Base-by-base conservation (phyloP, 768 basidiomycete species). In the Auricularia sp. region DNA sequence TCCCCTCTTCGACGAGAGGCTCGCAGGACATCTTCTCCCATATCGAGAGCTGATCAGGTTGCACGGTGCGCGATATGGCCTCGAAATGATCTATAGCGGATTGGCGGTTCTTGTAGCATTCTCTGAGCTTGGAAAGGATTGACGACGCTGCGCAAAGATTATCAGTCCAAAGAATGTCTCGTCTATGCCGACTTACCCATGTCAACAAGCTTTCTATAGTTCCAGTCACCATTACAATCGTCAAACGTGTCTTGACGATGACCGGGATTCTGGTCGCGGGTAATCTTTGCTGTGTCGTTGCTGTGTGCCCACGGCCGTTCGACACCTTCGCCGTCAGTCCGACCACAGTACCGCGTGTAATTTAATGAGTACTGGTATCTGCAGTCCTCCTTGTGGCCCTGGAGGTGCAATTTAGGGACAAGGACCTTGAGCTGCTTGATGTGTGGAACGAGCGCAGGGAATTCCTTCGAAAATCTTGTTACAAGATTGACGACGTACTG, bases 281-380 rank as follows among this genome's bases (percentile, higher is more conserved):
- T 75, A 66, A 75, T 77, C 0, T 70, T 63, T 0, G 73, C 74
- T 0, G 72, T 66, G 0, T 70, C 64, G 64, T 79, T 78, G 8
- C 73, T 68, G 6, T 67, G 67, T 0, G 77, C 64, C 80, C 80
- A 82, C 0, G 64, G 68, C 0, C 67, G 67, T 51, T 82, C 80
- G 0, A 77, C 69, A 0, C 70, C 76, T 58, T 81, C 76, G 0
- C 78, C 74, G 67, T 77, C 75, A 0, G 69, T 71, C 3, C 71
- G 69, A 7, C 74, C 75, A 35, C 47, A 51, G 21, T 5, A 8
- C 5, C 10, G 21, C 1, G 47, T 51, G 18, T 51, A 51, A 5
- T 51, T 16, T 5, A 21, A 16, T 5, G 16, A 18, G 16, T 58
- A 71, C 11, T 58, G 51, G 35, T 69, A 39, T 39, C 36, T 39